phyloP scores from a whole-genome alignment of 352 stramenopile species.

The Phytophthora europaea region DNA sequence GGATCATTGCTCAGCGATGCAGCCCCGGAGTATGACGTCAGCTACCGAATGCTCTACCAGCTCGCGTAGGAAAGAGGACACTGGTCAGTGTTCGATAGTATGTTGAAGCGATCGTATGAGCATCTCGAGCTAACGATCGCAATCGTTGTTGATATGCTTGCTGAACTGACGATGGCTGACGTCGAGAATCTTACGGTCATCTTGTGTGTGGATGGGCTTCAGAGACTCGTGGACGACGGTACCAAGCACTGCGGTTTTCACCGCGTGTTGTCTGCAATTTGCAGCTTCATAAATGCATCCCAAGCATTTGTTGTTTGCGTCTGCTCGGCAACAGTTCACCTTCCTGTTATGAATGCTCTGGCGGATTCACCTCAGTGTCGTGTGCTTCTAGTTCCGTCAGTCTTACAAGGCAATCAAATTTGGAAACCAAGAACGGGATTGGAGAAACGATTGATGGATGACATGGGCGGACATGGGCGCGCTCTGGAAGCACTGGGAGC shows the following conservation, averaged over 20 bases:
- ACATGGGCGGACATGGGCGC: slow-evolving; percentile 39
- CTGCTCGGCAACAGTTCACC: slow-evolving; percentile 23
- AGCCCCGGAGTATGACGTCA: not conserved
- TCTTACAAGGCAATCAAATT: not conserved
- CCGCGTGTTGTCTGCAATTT: slow-evolving; percentile 20
- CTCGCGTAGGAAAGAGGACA: slow-evolving; percentile 19
- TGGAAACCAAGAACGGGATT: slow-evolving; percentile 14
- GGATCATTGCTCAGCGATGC: not conserved
- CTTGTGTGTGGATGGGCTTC: slow-evolving; percentile 36
- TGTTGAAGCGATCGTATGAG: not conserved
- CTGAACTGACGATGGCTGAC: slow-evolving; percentile 22
- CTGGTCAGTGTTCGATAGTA: not conserved
- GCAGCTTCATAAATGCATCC: slow-evolving; percentile 27
- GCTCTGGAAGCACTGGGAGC: slow-evolving; percentile 26
- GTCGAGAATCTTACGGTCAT: slow-evolving; percentile 37
- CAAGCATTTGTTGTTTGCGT: slow-evolving; percentile 24
- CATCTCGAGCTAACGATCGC: not conserved
- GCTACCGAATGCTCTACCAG: not conserved
- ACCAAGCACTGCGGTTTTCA: not conserved
- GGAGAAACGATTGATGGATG: slow-evolving; percentile 37
- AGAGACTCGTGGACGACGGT: slow-evolving; percentile 22
- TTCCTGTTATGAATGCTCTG: slow-evolving; percentile 1
- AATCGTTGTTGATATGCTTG: slow-evolving; percentile 12
- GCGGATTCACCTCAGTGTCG: not conserved
- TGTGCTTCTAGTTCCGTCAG: slow-evolving; percentile 1